phyloP scores from a whole-genome alignment of 106 monocot genomes.

The Dactylorhiza incarnata region DNA sequence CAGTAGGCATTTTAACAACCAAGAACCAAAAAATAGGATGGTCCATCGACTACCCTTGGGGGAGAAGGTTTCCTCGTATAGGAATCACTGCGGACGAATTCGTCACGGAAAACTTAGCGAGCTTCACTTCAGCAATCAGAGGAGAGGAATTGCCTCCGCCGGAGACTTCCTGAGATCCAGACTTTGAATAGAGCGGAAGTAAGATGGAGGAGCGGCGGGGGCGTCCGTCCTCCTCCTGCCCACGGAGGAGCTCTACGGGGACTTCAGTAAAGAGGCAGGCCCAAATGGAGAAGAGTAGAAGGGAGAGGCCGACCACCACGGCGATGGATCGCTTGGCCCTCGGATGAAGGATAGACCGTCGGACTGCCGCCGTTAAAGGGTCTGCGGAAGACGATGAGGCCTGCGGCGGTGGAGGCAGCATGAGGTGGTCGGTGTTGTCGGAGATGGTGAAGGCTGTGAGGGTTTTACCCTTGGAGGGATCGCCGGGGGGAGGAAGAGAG shows the following conservation, averaged over 20 bases:
- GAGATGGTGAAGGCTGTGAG: slow-evolving; percentile 23
- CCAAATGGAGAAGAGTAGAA: slow-evolving; percentile 13
- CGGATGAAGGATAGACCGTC: background rate
- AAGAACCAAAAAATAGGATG: background rate
- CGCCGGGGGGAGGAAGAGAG: slow-evolving; percentile 20
- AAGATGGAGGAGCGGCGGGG: slow-evolving; percentile 17
- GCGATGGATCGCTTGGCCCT: slow-evolving; percentile 12
- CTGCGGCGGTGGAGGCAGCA: background rate
- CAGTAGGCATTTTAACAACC: no score
- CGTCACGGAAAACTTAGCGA: slow-evolving; percentile 1
- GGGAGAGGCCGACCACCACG: slow-evolving; percentile 11
- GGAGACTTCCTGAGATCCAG: slow-evolving; percentile 1
- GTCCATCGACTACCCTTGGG: slow-evolving; percentile 20
- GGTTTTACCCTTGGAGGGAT: slow-evolving; percentile 32
- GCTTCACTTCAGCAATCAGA: slow-evolving; percentile 9
- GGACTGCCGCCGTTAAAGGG: background rate
- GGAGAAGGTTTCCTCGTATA: slow-evolving; percentile 25
- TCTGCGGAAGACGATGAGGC: background rate
- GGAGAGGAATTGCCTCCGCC: slow-evolving; percentile 1
- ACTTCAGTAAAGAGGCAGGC: slow-evolving; percentile 19
- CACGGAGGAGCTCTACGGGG: slow-evolving; percentile 16
- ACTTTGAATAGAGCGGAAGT: slow-evolving; percentile 36
- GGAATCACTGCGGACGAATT: slow-evolving; percentile 25
- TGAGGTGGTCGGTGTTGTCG: background rate
- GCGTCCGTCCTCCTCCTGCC: slow-evolving; percentile 1